Evolutionary conservation across 176 grass and related monocot species (phyloP), one percentile per base, ranked within the genome.

Genomic region (Avena atlantica): DNA sequence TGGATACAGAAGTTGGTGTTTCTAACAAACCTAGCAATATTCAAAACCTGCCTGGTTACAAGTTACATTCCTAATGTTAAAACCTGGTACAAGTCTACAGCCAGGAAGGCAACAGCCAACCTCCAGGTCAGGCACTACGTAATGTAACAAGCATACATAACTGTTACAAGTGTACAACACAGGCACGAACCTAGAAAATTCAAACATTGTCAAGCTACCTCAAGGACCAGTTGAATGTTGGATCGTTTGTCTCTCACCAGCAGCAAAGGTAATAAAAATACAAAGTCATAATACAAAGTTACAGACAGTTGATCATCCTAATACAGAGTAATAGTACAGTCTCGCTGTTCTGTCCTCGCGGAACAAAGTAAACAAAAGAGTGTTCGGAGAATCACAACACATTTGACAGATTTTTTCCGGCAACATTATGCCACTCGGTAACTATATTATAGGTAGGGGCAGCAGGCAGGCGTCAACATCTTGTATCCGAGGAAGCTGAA

Each of bases 291-390:
- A 70, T 29, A 86, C 62, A 86, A 6, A 42, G 48, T 76, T 76
- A 76, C 73, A 76, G 73, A 76, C 24, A 40, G 84, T 58, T 23
- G 84, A 79, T 79, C 49, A 69, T 86, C 60, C 84, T 86, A 70
- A 45, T 79, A 86, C 34, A 79, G 50, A 68, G 60, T 78, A 86
- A 78, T 15, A 20, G 62, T 86, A 86, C 34, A 59, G 74, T 27
- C 12, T 56, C 45, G 4, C 11, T 47, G 69, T 9, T 79, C 36
- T 86, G 58, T 86, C 50, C 34, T 79, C 62, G 0, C 84, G 5
- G 1, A 59, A 79, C 7, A 69, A 79, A 59, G 55, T 60, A 66
- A 67, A 51, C 73, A 78, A 4, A 77, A 42, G 12, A 57, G 49
- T 57, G 40, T 56, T 78, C 25, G 74, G 84, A 31, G 74, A 20